Percentiles rank a stretch among this genome's conserved stretches.
phyloP scores from a whole-genome alignment of 331 rosid genomes.

The Stylosanthes scabra region DNA sequence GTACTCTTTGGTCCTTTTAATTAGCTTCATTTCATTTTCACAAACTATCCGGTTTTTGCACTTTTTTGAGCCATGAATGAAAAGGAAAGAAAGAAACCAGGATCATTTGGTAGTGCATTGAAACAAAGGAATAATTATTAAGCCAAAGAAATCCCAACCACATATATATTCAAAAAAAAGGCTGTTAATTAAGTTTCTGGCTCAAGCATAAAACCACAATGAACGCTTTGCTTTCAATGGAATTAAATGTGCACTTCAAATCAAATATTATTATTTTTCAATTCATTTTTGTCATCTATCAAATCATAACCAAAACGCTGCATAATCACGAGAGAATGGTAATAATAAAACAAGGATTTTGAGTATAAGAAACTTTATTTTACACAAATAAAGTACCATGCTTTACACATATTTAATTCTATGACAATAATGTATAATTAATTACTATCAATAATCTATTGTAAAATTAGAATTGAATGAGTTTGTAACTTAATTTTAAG shows the following conservation, averaged over 20 bases:
- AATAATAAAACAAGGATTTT: not conserved
- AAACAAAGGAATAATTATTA: conserved; percentile 13
- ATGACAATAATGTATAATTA: no score
- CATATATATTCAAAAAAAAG: not conserved
- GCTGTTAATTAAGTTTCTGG: conserved; percentile 49
- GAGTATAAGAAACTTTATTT: no score
- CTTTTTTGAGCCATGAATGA: conserved; percentile 29
- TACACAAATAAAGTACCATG: no score
- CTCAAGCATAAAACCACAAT: conserved; percentile 50
- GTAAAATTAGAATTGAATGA: no score
- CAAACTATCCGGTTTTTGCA: conserved; percentile 27
- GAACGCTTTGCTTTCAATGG: conserved; percentile 65
- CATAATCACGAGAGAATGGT: conserved; percentile 37
- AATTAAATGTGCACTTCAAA: conserved; percentile 38
- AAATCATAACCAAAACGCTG: not conserved
- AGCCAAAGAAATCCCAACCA: conserved; percentile 31
- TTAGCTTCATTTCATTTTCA: conserved; percentile 46
- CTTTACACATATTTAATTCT: no score
- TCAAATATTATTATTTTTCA: conserved; percentile 15
- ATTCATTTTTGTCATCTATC: not conserved
- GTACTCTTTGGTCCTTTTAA: not conserved
- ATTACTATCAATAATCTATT: no score
- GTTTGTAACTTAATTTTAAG: no score
- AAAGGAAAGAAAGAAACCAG: conserved; percentile 5
- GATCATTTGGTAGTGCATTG: conserved; percentile 1